phyloP scores from a whole-genome alignment of 805 yeast species.

The Lachancea waltii region DNA sequence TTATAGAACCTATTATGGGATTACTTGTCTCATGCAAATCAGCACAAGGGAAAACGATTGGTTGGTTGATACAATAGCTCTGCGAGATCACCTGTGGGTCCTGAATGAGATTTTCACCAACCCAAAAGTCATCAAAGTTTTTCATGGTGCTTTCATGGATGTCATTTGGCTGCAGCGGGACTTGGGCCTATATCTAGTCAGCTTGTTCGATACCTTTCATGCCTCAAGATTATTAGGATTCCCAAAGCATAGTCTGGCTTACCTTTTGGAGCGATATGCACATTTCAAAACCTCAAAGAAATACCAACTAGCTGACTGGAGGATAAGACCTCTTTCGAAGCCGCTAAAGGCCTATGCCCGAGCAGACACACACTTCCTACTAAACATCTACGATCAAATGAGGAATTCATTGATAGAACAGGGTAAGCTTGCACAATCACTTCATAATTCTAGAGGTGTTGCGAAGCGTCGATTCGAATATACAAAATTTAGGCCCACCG shows the following conservation, averaged over 20 bases:
- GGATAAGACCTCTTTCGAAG: constrained; percentile 72
- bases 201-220: constrained; percentile 86
- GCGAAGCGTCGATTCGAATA: constrained; percentile 80
- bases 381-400: constrained; percentile 72
- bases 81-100: constrained; percentile 61
- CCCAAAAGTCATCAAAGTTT: constrained; percentile 75
- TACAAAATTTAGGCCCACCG: constrained; percentile 50
- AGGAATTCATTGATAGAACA: constrained; percentile 52
- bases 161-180: constrained; percentile 96
- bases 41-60: constrained; percentile 77
- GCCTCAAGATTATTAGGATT: constrained; percentile 78
- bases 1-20: constrained; percentile 80
- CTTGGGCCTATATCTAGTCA: constrained; percentile 82
- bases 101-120: constrained; percentile 74
- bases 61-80: constrained; percentile 75
- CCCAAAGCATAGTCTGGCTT: constrained; percentile 79
- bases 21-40: constrained; percentile 90
- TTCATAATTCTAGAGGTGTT: constrained; percentile 69
- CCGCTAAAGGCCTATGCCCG: constrained; percentile 84
- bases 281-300: constrained; percentile 84
- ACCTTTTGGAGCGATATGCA: constrained; percentile 71
- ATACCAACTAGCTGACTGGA: constrained; percentile 96
- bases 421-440: constrained; percentile 51
- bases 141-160: constrained; percentile 97
- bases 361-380: constrained; percentile 88